Evolutionary conservation across 1,284 basidiomycete genomes (phyloP).

Genomic region (Irpex lacteus): DNA sequence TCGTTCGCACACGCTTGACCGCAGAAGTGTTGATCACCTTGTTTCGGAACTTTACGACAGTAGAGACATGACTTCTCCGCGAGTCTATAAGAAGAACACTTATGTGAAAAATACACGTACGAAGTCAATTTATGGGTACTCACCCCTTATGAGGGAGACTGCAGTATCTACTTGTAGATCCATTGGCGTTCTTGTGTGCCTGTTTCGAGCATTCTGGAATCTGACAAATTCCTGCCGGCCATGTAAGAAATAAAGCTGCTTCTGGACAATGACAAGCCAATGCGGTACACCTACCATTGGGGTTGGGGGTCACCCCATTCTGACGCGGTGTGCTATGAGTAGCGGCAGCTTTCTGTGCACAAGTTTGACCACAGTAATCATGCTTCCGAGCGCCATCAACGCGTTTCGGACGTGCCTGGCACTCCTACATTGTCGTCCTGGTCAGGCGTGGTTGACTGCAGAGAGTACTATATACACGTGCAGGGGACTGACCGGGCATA

Average conservation of each 20-base stretch:
- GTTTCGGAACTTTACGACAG: conserved; percentile 53
- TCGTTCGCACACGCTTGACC: conserved; percentile 47
- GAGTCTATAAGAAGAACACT: conserved; percentile 10
- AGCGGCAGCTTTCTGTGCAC: conserved; percentile 42
- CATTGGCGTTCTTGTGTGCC: conserved; percentile 33
- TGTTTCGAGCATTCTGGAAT: conserved; percentile 51
- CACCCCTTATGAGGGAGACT: conserved; percentile 48
- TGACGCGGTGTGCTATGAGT: conserved; percentile 18
- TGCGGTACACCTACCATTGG: conserved; percentile 4
- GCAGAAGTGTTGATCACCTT: conserved; percentile 56
- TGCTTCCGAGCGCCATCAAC: conserved; percentile 50
- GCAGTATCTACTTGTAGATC: conserved; percentile 42
- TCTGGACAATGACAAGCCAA: background rate
- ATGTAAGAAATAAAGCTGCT: background rate
- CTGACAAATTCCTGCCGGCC: conserved; percentile 41
- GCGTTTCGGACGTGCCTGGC: conserved; percentile 51
- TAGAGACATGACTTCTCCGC: conserved; percentile 50
- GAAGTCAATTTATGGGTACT: conserved; percentile 9
- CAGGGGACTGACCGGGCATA: conserved; percentile 2
- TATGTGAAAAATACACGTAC: background rate
- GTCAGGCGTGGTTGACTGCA: background rate
- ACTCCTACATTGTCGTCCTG: conserved; percentile 26
- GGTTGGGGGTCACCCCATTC: background rate
- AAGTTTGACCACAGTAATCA: conserved; percentile 56
- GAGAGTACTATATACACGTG: background rate